Percentiles rank a stretch among this genome's conserved stretches.
These are phyloP conservation scores for Pistacia atlantica DNA, from an alignment of 345 rosid species.

Conservation along the genomic window DNA sequence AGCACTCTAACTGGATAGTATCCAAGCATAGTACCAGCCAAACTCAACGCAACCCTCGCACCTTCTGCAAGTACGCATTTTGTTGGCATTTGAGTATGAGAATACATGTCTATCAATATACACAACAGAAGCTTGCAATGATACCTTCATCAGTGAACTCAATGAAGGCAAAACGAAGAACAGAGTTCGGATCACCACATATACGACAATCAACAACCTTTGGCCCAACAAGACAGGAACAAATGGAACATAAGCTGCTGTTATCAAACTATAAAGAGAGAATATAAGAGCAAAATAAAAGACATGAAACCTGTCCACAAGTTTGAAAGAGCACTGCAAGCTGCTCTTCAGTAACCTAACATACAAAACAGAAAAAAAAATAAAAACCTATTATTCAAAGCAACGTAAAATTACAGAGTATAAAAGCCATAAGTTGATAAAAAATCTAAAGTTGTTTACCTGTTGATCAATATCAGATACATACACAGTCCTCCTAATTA, in stretches of 20 bases:
- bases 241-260: constrained; percentile 13
- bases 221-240: constrained; percentile 6
- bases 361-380: constrained; percentile 20
- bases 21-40: constrained; percentile 92
- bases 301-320: constrained; percentile 67
- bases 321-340: constrained; percentile 82
- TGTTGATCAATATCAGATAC: constrained; percentile 83
- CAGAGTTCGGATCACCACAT: constrained; percentile 93
- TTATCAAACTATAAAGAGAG: background rate
- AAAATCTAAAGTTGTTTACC: constrained; percentile 32
- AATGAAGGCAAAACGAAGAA: constrained; percentile 92
- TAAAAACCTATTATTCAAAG: background rate
- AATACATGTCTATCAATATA: background rate
- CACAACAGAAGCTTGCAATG: constrained; percentile 18
- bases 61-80: constrained; percentile 57
- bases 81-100: constrained; percentile 24
- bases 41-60: constrained; percentile 81
- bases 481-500: constrained; percentile 82
- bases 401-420: background rate
- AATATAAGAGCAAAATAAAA: constrained; percentile 11
- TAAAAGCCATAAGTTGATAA: background rate
- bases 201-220: constrained; percentile 91
- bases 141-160: constrained; percentile 97
- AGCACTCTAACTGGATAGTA: constrained; percentile 89
- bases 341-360: constrained; percentile 88